Evolutionary conservation across 2,329 filamentous ascomycete genomes (phyloP).

Genomic region (Fusarium brachygibbosum): DNA sequence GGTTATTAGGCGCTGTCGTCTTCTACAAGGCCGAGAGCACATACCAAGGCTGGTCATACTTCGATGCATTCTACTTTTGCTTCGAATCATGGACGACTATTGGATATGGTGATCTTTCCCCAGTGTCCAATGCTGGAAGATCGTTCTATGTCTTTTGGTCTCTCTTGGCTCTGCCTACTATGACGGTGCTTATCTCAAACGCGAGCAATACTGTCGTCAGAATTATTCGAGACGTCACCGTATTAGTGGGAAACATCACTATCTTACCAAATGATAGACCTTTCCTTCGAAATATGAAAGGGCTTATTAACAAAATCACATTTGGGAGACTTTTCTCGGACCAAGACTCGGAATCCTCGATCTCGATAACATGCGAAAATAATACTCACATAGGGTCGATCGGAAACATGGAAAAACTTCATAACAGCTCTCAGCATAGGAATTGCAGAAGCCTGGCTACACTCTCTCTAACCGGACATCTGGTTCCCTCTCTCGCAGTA

Average conservation of each 20-base stretch:
- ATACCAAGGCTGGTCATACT: slow-evolving; percentile 9
- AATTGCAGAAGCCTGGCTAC: not conserved
- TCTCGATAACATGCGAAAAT: not conserved
- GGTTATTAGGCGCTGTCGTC: not conserved
- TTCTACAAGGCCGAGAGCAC: not conserved
- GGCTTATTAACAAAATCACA: not conserved
- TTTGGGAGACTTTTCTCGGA: not conserved
- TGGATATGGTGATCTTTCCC: not conserved
- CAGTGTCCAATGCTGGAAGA: not conserved
- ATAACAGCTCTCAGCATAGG: not conserved
- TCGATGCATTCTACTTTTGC: slow-evolving; percentile 16
- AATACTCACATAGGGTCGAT: not conserved
- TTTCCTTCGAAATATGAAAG: not conserved
- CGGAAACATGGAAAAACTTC: too few species aligned
- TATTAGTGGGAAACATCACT: not conserved
- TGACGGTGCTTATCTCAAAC: slow-evolving; percentile 11
- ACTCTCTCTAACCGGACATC: too few species aligned
- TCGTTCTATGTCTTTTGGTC: slow-evolving; percentile 16
- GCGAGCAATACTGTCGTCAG: slow-evolving; percentile 3
- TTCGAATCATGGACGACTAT: slow-evolving; percentile 14
- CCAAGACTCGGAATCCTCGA: not conserved
- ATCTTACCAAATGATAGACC: not conserved
- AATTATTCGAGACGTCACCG: not conserved
- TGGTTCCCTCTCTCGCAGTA: not conserved
- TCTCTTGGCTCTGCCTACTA: slow-evolving; percentile 1